A percentile compares a stretch with the other conserved stretches of the same genome.
These are phyloP conservation scores for Phalaenopsis hybrid DNA, from an alignment of 116 monocot species.

Conservation along the genomic window DNA sequence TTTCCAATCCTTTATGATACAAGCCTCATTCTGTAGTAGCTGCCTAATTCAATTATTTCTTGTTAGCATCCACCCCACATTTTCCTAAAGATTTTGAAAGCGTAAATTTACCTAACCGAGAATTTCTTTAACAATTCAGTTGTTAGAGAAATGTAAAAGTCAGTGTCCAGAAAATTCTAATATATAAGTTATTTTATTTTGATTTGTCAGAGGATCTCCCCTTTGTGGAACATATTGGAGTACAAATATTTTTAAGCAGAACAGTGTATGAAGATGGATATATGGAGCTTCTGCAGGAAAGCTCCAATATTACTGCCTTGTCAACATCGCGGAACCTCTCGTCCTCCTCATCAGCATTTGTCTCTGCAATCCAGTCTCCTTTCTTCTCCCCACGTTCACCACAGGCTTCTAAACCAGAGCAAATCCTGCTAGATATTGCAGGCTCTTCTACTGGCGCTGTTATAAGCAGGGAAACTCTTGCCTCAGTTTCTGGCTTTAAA, in stretches of 20 bases:
- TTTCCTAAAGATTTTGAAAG: not conserved
- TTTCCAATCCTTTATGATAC: not conserved
- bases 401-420: conserved; percentile 18
- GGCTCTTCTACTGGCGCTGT: conserved; percentile 1
- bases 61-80: too few species aligned
- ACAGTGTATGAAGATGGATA: conserved; percentile 67
- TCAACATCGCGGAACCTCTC: conserved; percentile 57
- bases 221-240: conserved; percentile 28
- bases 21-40: not conserved
- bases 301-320: conserved; percentile 58
- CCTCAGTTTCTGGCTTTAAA: not conserved
- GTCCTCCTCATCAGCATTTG: conserved; percentile 89
- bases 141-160: not conserved
- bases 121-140: not conserved
- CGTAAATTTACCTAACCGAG: not conserved
- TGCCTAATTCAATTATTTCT: not conserved
- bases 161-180: not conserved
- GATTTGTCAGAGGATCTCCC: not conserved
- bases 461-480: conserved; percentile 13
- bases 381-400: conserved; percentile 91
- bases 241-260: conserved; percentile 23
- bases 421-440: not conserved
- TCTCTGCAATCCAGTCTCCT: conserved; percentile 91
- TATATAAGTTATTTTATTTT: not conserved
- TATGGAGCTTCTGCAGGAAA: conserved; percentile 95